These are phyloP conservation scores for Bassia scoparia DNA, from an alignment of 148 eudicot genomes.

Conservation along the genomic window DNA sequence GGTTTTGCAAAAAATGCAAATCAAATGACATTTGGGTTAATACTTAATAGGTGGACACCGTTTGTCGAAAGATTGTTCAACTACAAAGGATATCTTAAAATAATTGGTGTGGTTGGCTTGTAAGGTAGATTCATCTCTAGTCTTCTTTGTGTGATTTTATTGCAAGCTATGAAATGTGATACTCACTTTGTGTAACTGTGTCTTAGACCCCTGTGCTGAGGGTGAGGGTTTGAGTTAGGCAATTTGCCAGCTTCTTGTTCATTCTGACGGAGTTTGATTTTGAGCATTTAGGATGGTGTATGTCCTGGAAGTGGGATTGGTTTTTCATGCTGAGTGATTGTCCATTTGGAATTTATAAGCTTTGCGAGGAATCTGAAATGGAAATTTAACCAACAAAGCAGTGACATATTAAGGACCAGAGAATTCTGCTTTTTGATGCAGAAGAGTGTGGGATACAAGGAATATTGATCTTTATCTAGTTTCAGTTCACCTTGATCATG, in stretches of 20 bases:
- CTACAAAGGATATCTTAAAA: neutral
- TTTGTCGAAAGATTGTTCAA: too few relatives aligned
- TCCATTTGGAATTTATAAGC: neutral
- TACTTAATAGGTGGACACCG: too few relatives aligned
- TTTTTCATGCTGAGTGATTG: neutral
- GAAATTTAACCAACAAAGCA: neutral
- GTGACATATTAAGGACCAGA: too few relatives aligned
- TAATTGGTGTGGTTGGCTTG: neutral
- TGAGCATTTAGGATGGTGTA: neutral
- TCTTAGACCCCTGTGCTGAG: neutral
- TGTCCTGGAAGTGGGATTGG: slow-evolving; percentile 1
- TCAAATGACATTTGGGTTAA: too few relatives aligned
- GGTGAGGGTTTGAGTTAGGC: neutral
- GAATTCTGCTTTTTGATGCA: neutral
- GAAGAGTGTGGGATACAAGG: too few relatives aligned
- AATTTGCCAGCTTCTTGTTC: neutral
- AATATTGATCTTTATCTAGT: too few relatives aligned
- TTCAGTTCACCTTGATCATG: neutral
- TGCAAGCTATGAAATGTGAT: neutral
- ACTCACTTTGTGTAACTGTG: neutral
- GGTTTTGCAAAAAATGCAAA: too few relatives aligned
- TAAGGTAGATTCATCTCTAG: neutral
- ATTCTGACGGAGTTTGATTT: neutral
- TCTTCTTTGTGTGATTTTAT: neutral
- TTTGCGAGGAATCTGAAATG: neutral